Evolutionary conservation across 768 basidiomycete genomes (phyloP).

Genomic region (Rhizopogon salebrosus): DNA sequence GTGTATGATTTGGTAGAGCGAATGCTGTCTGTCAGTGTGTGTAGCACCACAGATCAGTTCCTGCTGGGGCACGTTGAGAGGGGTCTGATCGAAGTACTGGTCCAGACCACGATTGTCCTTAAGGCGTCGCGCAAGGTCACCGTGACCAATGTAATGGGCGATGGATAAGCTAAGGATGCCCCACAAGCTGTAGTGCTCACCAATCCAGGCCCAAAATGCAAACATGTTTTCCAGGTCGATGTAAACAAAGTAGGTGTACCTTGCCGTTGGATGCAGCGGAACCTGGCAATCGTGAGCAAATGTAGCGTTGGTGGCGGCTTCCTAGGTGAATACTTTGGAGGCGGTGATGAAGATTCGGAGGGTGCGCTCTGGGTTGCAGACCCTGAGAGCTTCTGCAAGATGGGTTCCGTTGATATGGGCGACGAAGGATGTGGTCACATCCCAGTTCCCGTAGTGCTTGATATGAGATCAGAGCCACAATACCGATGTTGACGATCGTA

Average conservation of each 20-base stretch:
- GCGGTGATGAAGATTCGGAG: constrained; percentile 98
- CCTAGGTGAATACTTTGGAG: constrained; percentile 99
- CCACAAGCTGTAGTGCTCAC: constrained; percentile 97
- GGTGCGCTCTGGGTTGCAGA: constrained; percentile 86
- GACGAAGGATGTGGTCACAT: constrained; percentile 83
- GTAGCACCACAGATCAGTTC: constrained; percentile 86
- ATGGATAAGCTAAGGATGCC: constrained; percentile 97
- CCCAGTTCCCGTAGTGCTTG: constrained; percentile 87
- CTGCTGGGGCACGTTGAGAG: constrained; percentile 65
- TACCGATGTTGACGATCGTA: constrained; percentile 97
- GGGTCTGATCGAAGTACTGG: constrained; percentile 88
- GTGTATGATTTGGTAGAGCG: constrained; percentile 97
- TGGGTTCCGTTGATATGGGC: constrained; percentile 99
- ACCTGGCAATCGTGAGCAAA: constrained; percentile 93
- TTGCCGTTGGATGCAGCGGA: constrained; percentile 80
- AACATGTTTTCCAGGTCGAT: constrained; percentile 95
- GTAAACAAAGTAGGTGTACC: constrained; percentile 87
- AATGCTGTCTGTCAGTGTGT: constrained; percentile 98
- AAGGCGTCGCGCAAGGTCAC: constrained; percentile 88
- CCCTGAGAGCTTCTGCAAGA: constrained; percentile 78
- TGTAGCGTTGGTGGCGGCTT: constrained; percentile 98
- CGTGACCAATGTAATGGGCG: constrained; percentile 87
- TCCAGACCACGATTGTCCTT: constrained; percentile 97
- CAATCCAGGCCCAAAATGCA: constrained; percentile 99
- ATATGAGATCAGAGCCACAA: constrained; percentile 96